Evolutionary conservation across 768 basidiomycete species (phyloP), one percentile per base, ranked within the genome.

Genomic region (Trametes cingulata): DNA sequence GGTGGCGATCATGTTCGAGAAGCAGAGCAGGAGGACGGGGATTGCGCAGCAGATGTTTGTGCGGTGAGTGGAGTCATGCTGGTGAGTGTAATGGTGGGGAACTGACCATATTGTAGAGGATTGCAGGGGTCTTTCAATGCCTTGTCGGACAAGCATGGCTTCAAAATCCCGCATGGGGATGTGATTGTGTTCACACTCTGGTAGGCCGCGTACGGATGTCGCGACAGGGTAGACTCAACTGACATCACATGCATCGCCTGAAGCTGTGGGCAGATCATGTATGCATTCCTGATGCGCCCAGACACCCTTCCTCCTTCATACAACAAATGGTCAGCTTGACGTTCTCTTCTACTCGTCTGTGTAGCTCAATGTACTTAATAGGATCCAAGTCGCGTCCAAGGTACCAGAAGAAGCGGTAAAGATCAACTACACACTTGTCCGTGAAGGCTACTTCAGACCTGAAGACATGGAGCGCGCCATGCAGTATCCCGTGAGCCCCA

Each of bases 1-100:
- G 1, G 58, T 89, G 2, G 86, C 87, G 1, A 84, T 96, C 42
- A 77, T 88, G 69, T 92, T 88, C 71, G 93, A 95, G 76, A 91
- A 84, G 70, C 78, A 76, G 61, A 80, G 80, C 2, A 73, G 90
- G 36, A 77, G 91, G 57, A 74, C 78, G 15, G 81, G 82, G 17
- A 89, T 95, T 62, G 89, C 89, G 0, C 93, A 95, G 67, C 94
- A 95, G 73, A 70, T 95, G 66, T 92, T 96, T 74, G 93, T 96
- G 52, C 84, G 93, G 92, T 86, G 57, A 50, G 85, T 76, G 8
- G 25, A 10, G 5, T 1, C 58, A 7, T 52, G 20, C 29, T 29
- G 22, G 22, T 39, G 52, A 6, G 39, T 6, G 17, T 29, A 3
- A n/a, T 17, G 6, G 13, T 22, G 24, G 29, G 10, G 3, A 15